Percentiles rank a stretch among this genome's conserved stretches.
Evolutionary conservation across 2,329 filamentous ascomycete genomes (phyloP).

Genomic region (Cordyceps sp.): DNA sequence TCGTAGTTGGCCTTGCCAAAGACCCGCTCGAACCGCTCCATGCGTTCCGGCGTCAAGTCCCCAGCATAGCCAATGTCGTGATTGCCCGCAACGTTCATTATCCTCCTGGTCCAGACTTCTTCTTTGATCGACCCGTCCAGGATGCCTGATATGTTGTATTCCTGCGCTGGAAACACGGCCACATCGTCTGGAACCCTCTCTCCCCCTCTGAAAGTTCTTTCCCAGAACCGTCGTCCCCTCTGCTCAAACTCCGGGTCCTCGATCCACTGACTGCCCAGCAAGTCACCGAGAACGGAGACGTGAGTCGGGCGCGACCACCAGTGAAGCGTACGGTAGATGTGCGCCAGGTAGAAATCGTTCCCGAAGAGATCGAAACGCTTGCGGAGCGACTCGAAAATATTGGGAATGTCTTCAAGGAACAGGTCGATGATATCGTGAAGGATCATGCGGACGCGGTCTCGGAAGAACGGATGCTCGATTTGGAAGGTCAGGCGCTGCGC

Average conservation of each 20-base stretch:
- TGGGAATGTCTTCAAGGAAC: constrained; percentile 50
- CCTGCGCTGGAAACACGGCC: constrained; percentile 27
- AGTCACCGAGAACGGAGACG: constrained; percentile 73
- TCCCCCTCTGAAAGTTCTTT: constrained; percentile 55
- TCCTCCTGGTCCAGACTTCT: constrained; percentile 49
- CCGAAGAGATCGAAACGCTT: constrained; percentile 81
- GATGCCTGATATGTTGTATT: constrained; percentile 33
- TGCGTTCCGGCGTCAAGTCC: constrained; percentile 60
- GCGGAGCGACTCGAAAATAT: constrained; percentile 46
- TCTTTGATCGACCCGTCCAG: constrained; percentile 26
- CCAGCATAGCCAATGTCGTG: constrained; percentile 95
- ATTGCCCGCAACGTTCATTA: constrained; percentile 88
- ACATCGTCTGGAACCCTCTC: constrained; percentile 44
- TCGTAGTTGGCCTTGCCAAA: constrained; percentile 92
- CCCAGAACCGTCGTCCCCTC: constrained; percentile 64
- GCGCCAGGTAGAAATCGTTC: constrained; percentile 87
- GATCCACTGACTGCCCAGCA: constrained; percentile 93
- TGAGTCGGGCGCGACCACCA: constrained; percentile 84
- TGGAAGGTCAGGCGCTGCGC: constrained; percentile 30
- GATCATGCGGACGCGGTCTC: constrained; percentile 33
- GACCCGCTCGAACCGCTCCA: constrained; percentile 64
- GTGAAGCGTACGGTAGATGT: constrained; percentile 69
- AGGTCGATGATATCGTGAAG: constrained; percentile 45
- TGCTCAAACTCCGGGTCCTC: constrained; percentile 65
- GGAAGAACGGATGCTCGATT: constrained; percentile 25